Percentiles rank a stretch among this genome's conserved stretches.
phyloP scores from a whole-genome alignment of 495 filamentous ascomycete genomes.

The Tuber brumale region DNA sequence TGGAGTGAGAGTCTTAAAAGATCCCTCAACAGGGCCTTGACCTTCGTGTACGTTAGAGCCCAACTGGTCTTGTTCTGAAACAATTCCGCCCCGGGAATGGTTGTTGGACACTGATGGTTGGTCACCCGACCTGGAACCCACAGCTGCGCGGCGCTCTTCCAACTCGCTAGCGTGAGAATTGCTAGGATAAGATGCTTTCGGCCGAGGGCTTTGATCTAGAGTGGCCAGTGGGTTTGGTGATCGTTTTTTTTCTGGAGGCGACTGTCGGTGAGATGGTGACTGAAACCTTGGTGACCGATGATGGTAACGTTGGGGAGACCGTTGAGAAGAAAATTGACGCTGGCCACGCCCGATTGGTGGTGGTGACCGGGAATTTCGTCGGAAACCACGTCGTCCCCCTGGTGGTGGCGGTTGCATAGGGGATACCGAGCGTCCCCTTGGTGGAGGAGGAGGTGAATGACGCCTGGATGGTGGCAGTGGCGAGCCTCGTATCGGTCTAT shows the following conservation, averaged over 20 bases:
- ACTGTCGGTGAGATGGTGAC: slow-evolving; percentile 18
- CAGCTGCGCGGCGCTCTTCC: slow-evolving; percentile 18
- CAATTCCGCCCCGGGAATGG: slow-evolving; percentile 15
- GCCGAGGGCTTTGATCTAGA: slow-evolving; percentile 10
- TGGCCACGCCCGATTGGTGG: slow-evolving; percentile 25
- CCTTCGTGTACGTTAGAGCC: slow-evolving; percentile 5
- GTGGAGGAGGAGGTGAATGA: slow-evolving; percentile 26
- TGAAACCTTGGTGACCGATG: slow-evolving; percentile 18
- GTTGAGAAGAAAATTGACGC: slow-evolving; percentile 22
- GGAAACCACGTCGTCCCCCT: slow-evolving; percentile 27
- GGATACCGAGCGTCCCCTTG: slow-evolving; percentile 26
- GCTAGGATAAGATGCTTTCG: slow-evolving; percentile 17
- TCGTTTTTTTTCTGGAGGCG: slow-evolving; percentile 19
- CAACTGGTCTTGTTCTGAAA: slow-evolving; percentile 6
- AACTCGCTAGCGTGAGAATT: slow-evolving; percentile 9
- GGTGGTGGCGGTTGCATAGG: slow-evolving; percentile 30
- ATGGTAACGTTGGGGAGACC: slow-evolving; percentile 20
- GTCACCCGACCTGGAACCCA: slow-evolving; percentile 19
- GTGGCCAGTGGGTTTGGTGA: slow-evolving; percentile 18
- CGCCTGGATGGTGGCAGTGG: slow-evolving; percentile 32
- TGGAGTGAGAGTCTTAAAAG: slow-evolving; percentile 18
- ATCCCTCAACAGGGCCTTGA: slow-evolving; percentile 21
- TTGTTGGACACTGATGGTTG: slow-evolving; percentile 21
- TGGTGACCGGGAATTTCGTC: slow-evolving; percentile 29
- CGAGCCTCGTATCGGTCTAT: slow-evolving; percentile 5